phyloP scores from a whole-genome alignment of 257 asterid genomes.

The Thymus quinquecostatus region DNA sequence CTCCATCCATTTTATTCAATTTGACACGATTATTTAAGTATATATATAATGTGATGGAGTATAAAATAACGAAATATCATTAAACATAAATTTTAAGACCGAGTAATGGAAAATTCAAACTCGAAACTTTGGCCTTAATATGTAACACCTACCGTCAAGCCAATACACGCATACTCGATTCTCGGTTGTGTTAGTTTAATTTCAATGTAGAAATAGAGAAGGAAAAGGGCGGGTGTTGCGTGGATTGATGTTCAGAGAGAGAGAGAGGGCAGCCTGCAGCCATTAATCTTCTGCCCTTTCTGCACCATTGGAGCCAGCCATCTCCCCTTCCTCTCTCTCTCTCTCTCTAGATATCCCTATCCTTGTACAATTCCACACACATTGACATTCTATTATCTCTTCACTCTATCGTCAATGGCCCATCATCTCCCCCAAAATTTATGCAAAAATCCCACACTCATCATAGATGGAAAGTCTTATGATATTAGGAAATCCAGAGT shows the following conservation, averaged over 20 bases:
- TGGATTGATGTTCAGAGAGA: neutral
- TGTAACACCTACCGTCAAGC: too few species aligned
- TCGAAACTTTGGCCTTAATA: too few species aligned
- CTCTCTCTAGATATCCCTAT: slow-evolving; percentile 27
- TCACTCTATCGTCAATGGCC: slow-evolving; percentile 38
- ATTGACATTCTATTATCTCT: slow-evolving; percentile 7
- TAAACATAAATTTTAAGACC: too few species aligned
- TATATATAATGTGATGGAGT: too few species aligned
- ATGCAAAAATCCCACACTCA: slow-evolving; percentile 26
- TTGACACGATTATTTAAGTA: too few species aligned
- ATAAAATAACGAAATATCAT: too few species aligned
- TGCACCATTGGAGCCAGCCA: slow-evolving; percentile 33
- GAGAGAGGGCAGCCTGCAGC: slow-evolving; percentile 19
- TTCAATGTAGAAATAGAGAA: too few species aligned
- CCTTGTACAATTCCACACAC: slow-evolving; percentile 30
- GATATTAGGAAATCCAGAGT: slow-evolving; percentile 30
- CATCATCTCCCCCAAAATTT: slow-evolving; percentile 36
- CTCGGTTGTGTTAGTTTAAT: too few species aligned
- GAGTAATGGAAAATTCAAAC: too few species aligned
- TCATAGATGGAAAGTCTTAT: slow-evolving; percentile 34
- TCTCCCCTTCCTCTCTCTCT: slow-evolving; percentile 25
- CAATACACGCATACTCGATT: too few species aligned
- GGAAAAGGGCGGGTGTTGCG: too few species aligned
- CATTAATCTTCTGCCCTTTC: slow-evolving; percentile 28
- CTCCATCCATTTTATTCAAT: too few species aligned